Percentiles rank a stretch among this genome's conserved stretches.
Evolutionary conservation across 345 rosid species (phyloP).

Genomic region (Gynandropsis gynandra): DNA sequence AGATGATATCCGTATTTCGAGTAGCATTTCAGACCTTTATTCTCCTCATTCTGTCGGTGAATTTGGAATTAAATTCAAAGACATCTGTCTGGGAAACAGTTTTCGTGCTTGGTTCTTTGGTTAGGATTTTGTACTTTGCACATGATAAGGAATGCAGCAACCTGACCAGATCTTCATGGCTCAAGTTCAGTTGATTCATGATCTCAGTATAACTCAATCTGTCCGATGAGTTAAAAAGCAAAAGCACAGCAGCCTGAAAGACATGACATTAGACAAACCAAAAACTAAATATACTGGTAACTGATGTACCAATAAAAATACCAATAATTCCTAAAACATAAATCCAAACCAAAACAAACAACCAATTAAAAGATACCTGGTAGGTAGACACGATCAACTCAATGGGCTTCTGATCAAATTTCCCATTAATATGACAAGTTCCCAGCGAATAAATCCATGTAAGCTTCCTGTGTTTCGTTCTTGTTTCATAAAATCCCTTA

Average conservation of each 20-base stretch:
- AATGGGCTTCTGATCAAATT: conserved; percentile 48
- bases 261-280: neutral
- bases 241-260: conserved; percentile 71
- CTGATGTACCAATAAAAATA: neutral
- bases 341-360: too few relatives aligned
- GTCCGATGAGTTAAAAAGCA: conserved; percentile 79
- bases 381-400: conserved; percentile 53
- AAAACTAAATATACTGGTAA: neutral
- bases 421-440: conserved; percentile 51
- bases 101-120: conserved; percentile 57
- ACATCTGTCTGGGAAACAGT: conserved; percentile 44
- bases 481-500: conserved; percentile 46
- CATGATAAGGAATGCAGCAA: conserved; percentile 86
- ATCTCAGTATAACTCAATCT: conserved; percentile 76
- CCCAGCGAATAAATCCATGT: conserved; percentile 68
- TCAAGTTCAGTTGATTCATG: conserved; percentile 69
- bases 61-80: conserved; percentile 72
- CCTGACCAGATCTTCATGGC: conserved; percentile 77
- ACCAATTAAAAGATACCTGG: conserved; percentile 46
- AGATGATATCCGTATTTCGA: neutral
- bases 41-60: conserved; percentile 86
- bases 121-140: conserved; percentile 74
- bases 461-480: conserved; percentile 49
- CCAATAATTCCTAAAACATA: neutral
- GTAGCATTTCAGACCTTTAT: conserved; percentile 52